Evolutionary conservation across 257 asterid genomes (phyloP).

Genomic region (Nicotiana tomentosiformis): DNA sequence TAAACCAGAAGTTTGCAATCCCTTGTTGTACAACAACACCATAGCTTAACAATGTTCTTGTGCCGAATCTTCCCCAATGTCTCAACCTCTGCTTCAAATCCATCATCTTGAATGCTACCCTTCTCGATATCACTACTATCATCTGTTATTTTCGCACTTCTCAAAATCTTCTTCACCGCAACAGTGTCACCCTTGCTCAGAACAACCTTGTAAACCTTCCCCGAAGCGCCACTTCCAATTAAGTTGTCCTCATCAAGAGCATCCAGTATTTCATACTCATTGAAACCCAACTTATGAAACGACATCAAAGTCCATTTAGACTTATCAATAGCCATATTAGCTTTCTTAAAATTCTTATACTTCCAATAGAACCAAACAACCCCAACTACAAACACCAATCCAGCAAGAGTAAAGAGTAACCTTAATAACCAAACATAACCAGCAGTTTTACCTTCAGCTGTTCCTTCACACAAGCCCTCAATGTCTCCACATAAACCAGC

Average conservation of each 20-base stretch:
- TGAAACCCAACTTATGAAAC: constrained; percentile 77
- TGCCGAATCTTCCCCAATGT: constrained; percentile 90
- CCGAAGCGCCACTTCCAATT: constrained; percentile 89
- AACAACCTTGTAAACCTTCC: constrained; percentile 94
- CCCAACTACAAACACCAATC: constrained; percentile 53
- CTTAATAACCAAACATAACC: constrained; percentile 64
- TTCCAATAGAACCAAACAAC: constrained; percentile 59
- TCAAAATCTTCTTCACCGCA: constrained; percentile 89
- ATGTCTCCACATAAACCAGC: constrained; percentile 82
- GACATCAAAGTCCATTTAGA: constrained; percentile 97
- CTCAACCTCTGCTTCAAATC: constrained; percentile 80
- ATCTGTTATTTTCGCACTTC: constrained; percentile 41
- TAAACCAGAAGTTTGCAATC: constrained; percentile 87
- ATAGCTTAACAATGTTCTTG: constrained; percentile 79
- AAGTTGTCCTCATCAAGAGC: constrained; percentile 86
- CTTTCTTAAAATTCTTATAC: constrained; percentile 45
- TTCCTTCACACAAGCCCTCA: constrained; percentile 63
- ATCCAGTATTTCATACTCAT: constrained; percentile 74
- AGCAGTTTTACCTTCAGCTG: constrained; percentile 27
- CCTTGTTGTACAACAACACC: constrained; percentile 79
- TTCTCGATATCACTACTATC: constrained; percentile 58
- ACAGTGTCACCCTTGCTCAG: constrained; percentile 69
- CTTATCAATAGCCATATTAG: constrained; percentile 43
- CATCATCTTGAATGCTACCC: constrained; percentile 41
- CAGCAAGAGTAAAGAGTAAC: constrained; percentile 55